phyloP scores from a whole-genome alignment of 495 filamentous ascomycete species.

The Chaetomium cochliodes region DNA sequence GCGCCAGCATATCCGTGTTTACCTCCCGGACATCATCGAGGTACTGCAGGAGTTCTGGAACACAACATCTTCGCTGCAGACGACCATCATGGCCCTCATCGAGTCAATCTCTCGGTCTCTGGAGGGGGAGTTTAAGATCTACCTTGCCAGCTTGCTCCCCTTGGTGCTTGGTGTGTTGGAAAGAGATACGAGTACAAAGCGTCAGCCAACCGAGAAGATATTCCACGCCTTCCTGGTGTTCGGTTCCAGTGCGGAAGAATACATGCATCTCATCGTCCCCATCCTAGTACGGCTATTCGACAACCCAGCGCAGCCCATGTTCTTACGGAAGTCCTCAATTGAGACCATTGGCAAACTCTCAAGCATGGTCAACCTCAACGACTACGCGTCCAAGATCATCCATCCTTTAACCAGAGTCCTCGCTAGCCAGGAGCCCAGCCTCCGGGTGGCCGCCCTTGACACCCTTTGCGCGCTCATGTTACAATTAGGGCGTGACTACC shows the following conservation, averaged over 20 bases:
- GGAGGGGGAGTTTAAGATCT: conserved; percentile 96
- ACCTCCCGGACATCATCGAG: conserved; percentile 75
- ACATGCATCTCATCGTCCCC: conserved; percentile 98
- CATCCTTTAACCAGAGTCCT: conserved; percentile 84
- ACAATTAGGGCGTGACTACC: conserved; percentile 91
- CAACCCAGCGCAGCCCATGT: conserved; percentile 70
- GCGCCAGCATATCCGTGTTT: conserved; percentile 89
- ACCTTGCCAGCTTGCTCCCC: conserved; percentile 82
- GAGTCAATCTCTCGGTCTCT: conserved; percentile 90
- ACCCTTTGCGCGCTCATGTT: conserved; percentile 93
- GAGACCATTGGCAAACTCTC: conserved; percentile 94
- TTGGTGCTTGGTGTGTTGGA: conserved; percentile 93
- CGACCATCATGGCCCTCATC: conserved; percentile 84
- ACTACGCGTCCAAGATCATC: conserved; percentile 92
- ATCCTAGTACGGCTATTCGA: conserved; percentile 93
- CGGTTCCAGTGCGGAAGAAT: conserved; percentile 93
- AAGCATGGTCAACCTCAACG: conserved; percentile 93
- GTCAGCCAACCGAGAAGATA: conserved; percentile 80
- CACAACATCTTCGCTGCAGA: conserved; percentile 69
- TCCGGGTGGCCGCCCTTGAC: conserved; percentile 86
- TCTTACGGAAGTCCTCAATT: conserved; percentile 82
- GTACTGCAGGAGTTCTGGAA: conserved; percentile 87
- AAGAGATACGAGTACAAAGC: conserved; percentile 67
- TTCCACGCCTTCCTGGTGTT: conserved; percentile 95
- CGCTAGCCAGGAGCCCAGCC: conserved; percentile 61